Conservation (phyloP, 768 basidiomycete species). For the Fomitopsis pulvina region DNA sequence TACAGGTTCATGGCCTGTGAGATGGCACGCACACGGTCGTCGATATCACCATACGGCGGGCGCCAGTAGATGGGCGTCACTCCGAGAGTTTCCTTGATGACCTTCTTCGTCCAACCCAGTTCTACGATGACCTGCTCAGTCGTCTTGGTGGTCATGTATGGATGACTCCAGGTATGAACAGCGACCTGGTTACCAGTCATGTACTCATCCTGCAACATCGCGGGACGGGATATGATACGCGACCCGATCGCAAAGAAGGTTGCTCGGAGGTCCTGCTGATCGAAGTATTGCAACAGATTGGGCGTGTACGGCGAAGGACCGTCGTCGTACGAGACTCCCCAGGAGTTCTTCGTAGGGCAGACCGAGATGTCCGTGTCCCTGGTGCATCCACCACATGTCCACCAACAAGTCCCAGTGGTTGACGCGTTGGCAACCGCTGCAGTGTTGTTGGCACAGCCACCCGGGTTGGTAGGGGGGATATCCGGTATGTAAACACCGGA, state of each 20-base stretch:
- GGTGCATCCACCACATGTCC: constrained; percentile 73
- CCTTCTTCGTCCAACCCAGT: constrained; percentile 80
- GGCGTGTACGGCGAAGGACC: constrained; percentile 78
- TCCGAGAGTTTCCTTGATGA: constrained; percentile 75
- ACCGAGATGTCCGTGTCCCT: constrained; percentile 58
- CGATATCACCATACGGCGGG: constrained; percentile 78
- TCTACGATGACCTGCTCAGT: constrained; percentile 85
- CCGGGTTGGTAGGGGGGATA: constrained; percentile 35
- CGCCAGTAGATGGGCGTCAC: constrained; percentile 76
- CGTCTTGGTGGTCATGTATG: constrained; percentile 60
- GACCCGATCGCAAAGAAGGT: constrained; percentile 91
- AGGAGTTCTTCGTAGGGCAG: constrained; percentile 60
- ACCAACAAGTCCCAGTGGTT: constrained; percentile 54
- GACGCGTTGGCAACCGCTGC: constrained; percentile 40
- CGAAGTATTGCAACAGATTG: constrained; percentile 64
- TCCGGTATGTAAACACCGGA: constrained; percentile 56
- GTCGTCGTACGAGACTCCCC: constrained; percentile 67
- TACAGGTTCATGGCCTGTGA: constrained; percentile 74
- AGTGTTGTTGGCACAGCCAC: constrained; percentile 46
- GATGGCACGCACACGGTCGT: constrained; percentile 84
- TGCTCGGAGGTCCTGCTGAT: constrained; percentile 55
- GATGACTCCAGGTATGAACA: constrained; percentile 69
- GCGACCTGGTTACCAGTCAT: constrained; percentile 76
- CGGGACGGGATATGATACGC: constrained; percentile 64
- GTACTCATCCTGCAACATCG: constrained; percentile 68